Evolutionary conservation across 352 stramenopile species (phyloP).

Genomic region (Globisporangium iwayamae): DNA sequence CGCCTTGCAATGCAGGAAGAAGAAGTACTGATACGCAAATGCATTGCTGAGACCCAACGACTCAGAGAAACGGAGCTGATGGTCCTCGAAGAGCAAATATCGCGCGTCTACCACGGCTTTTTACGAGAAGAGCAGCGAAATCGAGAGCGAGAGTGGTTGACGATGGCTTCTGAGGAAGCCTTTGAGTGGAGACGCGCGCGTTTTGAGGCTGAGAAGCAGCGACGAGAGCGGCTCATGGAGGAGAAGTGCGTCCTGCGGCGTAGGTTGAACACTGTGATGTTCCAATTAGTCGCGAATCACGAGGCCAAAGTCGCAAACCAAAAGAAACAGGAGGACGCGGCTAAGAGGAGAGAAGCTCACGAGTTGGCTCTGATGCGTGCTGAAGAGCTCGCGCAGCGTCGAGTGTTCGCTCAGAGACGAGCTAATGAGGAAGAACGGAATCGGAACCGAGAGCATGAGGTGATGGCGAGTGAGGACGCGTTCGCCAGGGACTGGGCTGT

Average conservation of each 20-base stretch:
- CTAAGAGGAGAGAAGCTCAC: slow-evolving; percentile 24
- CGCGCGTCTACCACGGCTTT: neutral
- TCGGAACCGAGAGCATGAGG: slow-evolving; percentile 19
- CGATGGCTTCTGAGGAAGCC: slow-evolving; percentile 15
- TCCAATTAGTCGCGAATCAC: slow-evolving; percentile 23
- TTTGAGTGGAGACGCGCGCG: slow-evolving; percentile 2
- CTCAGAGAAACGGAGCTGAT: neutral
- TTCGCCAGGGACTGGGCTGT: neutral
- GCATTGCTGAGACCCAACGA: neutral
- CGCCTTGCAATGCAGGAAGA: slow-evolving; percentile 20
- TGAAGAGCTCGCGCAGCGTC: slow-evolving; percentile 38
- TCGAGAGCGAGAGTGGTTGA: neutral
- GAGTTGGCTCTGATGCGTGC: slow-evolving; percentile 41
- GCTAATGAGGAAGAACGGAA: slow-evolving; percentile 18
- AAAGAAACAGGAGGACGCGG: slow-evolving; percentile 19
- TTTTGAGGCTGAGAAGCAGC: slow-evolving; percentile 6
- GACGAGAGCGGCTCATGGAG: slow-evolving; percentile 14
- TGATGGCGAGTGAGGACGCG: slow-evolving; percentile 38
- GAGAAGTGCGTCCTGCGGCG: slow-evolving; percentile 22
- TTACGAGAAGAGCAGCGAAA: neutral
- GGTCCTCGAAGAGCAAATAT: slow-evolving; percentile 8
- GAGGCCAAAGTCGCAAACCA: slow-evolving; percentile 10
- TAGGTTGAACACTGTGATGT: slow-evolving; percentile 23
- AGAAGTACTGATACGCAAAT: slow-evolving; percentile 5
- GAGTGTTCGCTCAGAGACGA: slow-evolving; percentile 22